A percentile compares a stretch with the other conserved stretches of the same genome.
Conservation (phyloP, 2,329 filamentous ascomycete species). For the Xylariaceae sp. region DNA sequence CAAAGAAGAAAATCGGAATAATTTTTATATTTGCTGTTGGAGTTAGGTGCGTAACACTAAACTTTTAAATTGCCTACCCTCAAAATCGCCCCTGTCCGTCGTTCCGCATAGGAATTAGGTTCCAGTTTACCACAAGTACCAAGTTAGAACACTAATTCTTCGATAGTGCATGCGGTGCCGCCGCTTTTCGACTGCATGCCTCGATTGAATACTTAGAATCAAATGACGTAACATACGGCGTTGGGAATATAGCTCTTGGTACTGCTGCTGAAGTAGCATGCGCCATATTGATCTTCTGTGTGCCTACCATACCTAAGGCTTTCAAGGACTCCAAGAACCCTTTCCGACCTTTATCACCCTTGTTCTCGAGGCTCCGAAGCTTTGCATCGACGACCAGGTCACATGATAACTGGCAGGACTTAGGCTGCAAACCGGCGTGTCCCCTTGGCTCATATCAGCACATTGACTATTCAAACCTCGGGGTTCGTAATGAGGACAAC, state of each 20-base stretch:
- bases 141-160: neutral
- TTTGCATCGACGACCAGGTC: neutral
- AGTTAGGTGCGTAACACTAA: neutral
- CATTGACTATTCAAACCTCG: no score
- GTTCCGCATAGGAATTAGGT: no score
- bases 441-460: neutral
- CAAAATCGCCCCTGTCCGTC: no score
- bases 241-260: neutral
- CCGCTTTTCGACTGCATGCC: conserved; percentile 8
- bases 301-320: conserved; percentile 6
- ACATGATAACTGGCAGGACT: neutral
- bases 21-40: conserved; percentile 11
- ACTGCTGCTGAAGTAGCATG: conserved; percentile 4
- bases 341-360: neutral
- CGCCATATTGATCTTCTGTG: conserved; percentile 3
- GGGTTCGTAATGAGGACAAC: neutral
- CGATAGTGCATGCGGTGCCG: conserved; percentile 6
- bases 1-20: conserved; percentile 7
- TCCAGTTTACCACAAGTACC: neutral
- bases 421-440: neutral
- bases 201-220: neutral
- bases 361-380: neutral
- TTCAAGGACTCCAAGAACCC: conserved; percentile 1
- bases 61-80: neutral
- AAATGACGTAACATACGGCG: neutral